These are phyloP conservation scores for Acer campestre DNA, from an alignment of 345 rosid species.

Conservation along the genomic window DNA sequence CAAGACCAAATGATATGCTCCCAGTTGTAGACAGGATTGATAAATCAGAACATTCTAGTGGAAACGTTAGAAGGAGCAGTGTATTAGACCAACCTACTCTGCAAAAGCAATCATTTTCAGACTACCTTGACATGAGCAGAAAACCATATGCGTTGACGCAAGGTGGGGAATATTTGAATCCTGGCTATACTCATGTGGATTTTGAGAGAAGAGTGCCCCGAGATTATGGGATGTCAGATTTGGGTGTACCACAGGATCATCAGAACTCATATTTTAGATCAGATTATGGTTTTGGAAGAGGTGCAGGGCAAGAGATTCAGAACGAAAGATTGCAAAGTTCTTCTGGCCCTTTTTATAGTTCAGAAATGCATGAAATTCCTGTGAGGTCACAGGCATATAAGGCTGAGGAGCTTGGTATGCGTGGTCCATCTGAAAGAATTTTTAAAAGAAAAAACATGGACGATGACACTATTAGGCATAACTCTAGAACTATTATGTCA, in stretches of 20 bases:
- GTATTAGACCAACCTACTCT: constrained; percentile 32
- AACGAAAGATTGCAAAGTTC: constrained; percentile 34
- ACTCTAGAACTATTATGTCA: constrained; percentile 31
- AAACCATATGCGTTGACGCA: constrained; percentile 35
- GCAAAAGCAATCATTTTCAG: constrained; percentile 28
- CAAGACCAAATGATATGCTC: constrained; percentile 37
- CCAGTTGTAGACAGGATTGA: constrained; percentile 33
- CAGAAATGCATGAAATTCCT: constrained; percentile 31
- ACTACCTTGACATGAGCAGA: constrained; percentile 36
- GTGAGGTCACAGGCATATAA: constrained; percentile 38
- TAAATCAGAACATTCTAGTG: constrained; percentile 34
- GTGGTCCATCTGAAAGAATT: constrained; percentile 33
- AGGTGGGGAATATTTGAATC: constrained; percentile 32
- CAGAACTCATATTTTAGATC: constrained; percentile 40
- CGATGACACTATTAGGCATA: constrained; percentile 29
- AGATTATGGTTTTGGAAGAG: constrained; percentile 45
- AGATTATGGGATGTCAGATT: constrained; percentile 31
- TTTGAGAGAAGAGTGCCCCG: constrained; percentile 34
- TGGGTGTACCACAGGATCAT: constrained; percentile 27
- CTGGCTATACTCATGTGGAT: constrained; percentile 31
- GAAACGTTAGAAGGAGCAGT: constrained; percentile 35
- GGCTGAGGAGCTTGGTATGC: constrained; percentile 33
- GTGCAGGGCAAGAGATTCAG: constrained; percentile 37
- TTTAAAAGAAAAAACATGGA: constrained; percentile 40
- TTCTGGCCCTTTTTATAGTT: constrained; percentile 27